Base-by-base conservation (phyloP, 2,329 filamentous ascomycete genomes). In the Sarocladium strictum region DNA sequence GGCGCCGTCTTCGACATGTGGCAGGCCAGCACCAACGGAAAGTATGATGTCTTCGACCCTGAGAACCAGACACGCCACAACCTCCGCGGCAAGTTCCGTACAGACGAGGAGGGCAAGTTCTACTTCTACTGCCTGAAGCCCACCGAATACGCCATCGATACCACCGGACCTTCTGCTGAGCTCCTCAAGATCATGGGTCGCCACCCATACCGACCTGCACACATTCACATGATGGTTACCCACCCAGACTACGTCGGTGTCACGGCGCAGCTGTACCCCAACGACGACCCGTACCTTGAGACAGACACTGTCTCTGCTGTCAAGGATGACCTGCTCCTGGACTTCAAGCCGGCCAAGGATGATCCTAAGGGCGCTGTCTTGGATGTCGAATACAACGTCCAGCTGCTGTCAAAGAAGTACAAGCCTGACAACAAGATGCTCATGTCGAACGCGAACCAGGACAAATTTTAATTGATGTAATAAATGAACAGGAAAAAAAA, bases 211-310 rank as follows among this genome's bases (percentile, higher is more conserved):
- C 69, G 75, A 19, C 75, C 75, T 43, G 75, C 75, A 15, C 75
- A 78, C 61, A 76, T 78, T 54, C 75, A 78, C 67, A 76, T 77
- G 61, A 77, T 76, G 75, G 75, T 72, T 55, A 60, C 81, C 3
- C 77, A 80, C 55, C 76, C 78, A n/a, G 82, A 83, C 3, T 89
- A 87, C 74, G 86, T 84, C 65, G 76, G 85, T 76, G 61, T 89
- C 57, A 87, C 86, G 1, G 90, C 88, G 0, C 88, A 92, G 68
- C 84, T 92, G 53, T 92, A 90, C 66, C 86, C 89, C 68, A 77
- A 77, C 58, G 75, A 81, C 58, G 81, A 86, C 70, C 77, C 80
- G 50, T 88, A 89, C 65, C 75, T 90, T 24, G 65, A 68, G 35
- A 67, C 67, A 1, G 71, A 73, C 51, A 68, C 68, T 40, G 77